Percentiles rank a stretch among this genome's conserved stretches.
phyloP scores from a whole-genome alignment of 2,329 filamentous ascomycete genomes.

The Ceratocystis variospora region DNA sequence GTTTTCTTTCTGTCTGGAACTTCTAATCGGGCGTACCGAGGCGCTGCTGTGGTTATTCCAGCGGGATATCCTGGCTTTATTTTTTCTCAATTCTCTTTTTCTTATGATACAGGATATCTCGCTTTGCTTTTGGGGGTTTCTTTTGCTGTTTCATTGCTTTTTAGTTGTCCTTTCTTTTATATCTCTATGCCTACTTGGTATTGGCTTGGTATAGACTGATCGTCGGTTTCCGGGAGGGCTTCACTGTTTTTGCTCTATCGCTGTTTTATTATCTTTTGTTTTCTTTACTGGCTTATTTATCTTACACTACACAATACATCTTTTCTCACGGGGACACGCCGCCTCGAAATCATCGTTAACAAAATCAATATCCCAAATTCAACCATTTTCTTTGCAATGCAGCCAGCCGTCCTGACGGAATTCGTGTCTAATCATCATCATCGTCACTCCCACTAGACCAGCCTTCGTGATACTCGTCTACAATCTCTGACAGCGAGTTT shows the following conservation, averaged over 20 bases:
- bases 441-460: slow-evolving; percentile 68
- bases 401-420: background rate
- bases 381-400: background rate
- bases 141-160: background rate
- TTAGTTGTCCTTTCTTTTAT: background rate
- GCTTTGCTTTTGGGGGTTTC: background rate
- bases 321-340: background rate
- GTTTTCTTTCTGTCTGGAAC: background rate
- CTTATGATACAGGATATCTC: background rate
- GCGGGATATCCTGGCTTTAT: background rate
- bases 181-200: background rate
- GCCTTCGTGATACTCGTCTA: slow-evolving; percentile 77
- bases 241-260: background rate
- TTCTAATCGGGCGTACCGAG: background rate
- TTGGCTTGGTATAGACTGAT: background rate
- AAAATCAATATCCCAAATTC: background rate
- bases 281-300: slow-evolving; percentile 9
- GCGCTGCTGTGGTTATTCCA: background rate
- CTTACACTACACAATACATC: slow-evolving; percentile 8
- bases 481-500: slow-evolving; percentile 68
- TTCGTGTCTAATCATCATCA: slow-evolving; percentile 41
- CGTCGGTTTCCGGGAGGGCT: background rate
- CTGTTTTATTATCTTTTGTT: background rate
- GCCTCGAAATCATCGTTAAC: background rate
- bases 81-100: background rate